Conservation (phyloP, 371 early-diverging fungal genomes). For the Mortierella sp. region DNA sequence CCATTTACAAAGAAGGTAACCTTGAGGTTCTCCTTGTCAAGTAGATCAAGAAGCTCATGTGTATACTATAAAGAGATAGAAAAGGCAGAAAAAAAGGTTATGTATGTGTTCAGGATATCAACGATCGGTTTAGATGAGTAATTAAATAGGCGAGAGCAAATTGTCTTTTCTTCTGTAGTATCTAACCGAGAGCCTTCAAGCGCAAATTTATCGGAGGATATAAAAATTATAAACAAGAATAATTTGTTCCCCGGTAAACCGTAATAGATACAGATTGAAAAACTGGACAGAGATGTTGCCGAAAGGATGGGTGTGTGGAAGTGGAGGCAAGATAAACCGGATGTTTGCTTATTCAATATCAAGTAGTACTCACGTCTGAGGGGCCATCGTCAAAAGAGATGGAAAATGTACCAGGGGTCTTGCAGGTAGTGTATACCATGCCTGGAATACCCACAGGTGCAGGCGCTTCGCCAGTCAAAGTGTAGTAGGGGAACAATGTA, state of each 20-base stretch:
- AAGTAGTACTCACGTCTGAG: slow-evolving; percentile 27
- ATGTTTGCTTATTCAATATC: too few relatives aligned
- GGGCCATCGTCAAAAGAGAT: slow-evolving; percentile 56
- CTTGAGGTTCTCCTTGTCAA: slow-evolving; percentile 51
- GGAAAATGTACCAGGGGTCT: slow-evolving; percentile 34
- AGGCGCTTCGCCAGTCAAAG: slow-evolving; percentile 28
- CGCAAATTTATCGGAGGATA: background rate
- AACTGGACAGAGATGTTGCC: background rate
- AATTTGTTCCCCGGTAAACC: slow-evolving; percentile 1
- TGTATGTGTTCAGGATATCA: background rate
- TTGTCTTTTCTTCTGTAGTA: background rate
- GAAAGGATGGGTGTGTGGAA: background rate
- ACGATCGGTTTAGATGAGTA: background rate
- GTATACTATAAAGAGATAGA: slow-evolving; percentile 28
- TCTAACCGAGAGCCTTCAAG: background rate
- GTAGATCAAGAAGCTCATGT: slow-evolving; percentile 35
- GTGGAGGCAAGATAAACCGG: too few relatives aligned
- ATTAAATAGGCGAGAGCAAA: background rate
- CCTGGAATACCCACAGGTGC: slow-evolving; percentile 36
- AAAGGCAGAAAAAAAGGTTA: background rate
- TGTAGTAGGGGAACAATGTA: slow-evolving; percentile 47
- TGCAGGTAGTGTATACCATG: slow-evolving; percentile 49
- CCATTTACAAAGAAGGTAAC: slow-evolving; percentile 57
- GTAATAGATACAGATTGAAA: background rate
- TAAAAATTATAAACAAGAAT: background rate